Conservation (phyloP, 2,329 filamentous ascomycete species). For the Aspergillus persii region DNA sequence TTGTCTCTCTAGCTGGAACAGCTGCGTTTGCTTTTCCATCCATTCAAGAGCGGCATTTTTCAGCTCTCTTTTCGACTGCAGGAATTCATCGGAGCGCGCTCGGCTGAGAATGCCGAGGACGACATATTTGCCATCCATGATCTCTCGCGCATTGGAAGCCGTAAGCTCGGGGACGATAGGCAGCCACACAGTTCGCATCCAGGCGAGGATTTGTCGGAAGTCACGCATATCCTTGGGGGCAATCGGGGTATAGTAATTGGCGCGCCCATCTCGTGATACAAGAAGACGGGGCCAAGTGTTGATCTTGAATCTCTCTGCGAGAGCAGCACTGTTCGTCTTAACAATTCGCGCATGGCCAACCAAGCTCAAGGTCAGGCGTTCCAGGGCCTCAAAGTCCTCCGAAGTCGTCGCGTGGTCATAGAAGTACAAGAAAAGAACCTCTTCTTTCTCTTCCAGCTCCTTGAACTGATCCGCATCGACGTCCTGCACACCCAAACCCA, state of each 20-base stretch:
- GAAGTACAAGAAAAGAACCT: constrained; percentile 96
- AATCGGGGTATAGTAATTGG: constrained; percentile 84
- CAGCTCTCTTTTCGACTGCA: constrained; percentile 77
- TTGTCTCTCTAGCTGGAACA: constrained; percentile 89
- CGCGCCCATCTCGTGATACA: constrained; percentile 82
- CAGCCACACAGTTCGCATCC: constrained; percentile 97
- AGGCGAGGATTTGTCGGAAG: constrained; percentile 72
- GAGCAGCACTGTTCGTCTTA: constrained; percentile 75
- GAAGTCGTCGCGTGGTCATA: constrained; percentile 92
- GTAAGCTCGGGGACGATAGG: constrained; percentile 94
- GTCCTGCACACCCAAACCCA: constrained; percentile 73
- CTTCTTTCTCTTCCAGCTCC: constrained; percentile 84
- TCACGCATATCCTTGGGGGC: constrained; percentile 92
- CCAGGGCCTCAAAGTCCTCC: constrained; percentile 87
- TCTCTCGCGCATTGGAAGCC: constrained; percentile 83
- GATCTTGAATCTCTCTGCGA: constrained; percentile 86
- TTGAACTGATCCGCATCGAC: constrained; percentile 75
- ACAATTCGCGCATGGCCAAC: constrained; percentile 91
- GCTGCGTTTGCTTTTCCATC: constrained; percentile 93
- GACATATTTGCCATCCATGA: constrained; percentile 94
- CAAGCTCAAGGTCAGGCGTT: constrained; percentile 79
- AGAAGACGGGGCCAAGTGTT: constrained; percentile 93
- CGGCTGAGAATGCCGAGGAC: constrained; percentile 85
- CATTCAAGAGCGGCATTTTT: constrained; percentile 95
- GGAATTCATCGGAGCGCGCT: constrained; percentile 74